Conservation (phyloP, 331 rosid species). For the Arachis monticola region DNA sequence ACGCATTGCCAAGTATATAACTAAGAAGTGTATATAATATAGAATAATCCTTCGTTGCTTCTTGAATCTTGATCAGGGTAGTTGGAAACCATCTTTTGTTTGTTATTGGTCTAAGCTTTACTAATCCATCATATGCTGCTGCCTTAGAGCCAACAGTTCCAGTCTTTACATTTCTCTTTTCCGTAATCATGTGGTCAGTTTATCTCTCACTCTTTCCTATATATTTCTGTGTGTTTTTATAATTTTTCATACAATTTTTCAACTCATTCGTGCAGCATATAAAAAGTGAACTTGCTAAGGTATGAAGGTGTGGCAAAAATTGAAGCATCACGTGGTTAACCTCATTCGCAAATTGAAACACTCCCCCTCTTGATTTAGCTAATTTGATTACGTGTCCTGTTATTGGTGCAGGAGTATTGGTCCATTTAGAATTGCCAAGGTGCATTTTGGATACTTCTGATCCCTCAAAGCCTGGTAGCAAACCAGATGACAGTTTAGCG, state of each 20-base stretch:
- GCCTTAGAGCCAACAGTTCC: constrained; percentile 95
- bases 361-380: too few relatives aligned
- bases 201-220: constrained; percentile 18
- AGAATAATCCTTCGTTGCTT: constrained; percentile 34
- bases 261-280: constrained; percentile 80
- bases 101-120: constrained; percentile 92
- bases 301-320: constrained; percentile 88
- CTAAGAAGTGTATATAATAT: background rate
- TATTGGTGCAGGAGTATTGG: too few relatives aligned
- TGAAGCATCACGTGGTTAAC: constrained; percentile 1
- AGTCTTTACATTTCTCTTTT: constrained; percentile 83
- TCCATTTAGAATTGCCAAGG: too few relatives aligned
- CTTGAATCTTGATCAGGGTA: constrained; percentile 61
- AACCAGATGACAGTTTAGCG: too few relatives aligned
- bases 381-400: too few relatives aligned
- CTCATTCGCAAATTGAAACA: too few relatives aligned
- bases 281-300: constrained; percentile 75
- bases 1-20: too few relatives aligned
- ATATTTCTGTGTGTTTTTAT: background rate
- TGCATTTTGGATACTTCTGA: too few relatives aligned
- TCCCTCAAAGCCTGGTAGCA: too few relatives aligned
- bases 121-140: constrained; percentile 97
- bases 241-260: background rate
- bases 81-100: constrained; percentile 96
- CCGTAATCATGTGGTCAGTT: constrained; percentile 89